These are phyloP conservation scores for Globisporangium yorkense DNA, from an alignment of 352 stramenopile species.

Conservation along the genomic window DNA sequence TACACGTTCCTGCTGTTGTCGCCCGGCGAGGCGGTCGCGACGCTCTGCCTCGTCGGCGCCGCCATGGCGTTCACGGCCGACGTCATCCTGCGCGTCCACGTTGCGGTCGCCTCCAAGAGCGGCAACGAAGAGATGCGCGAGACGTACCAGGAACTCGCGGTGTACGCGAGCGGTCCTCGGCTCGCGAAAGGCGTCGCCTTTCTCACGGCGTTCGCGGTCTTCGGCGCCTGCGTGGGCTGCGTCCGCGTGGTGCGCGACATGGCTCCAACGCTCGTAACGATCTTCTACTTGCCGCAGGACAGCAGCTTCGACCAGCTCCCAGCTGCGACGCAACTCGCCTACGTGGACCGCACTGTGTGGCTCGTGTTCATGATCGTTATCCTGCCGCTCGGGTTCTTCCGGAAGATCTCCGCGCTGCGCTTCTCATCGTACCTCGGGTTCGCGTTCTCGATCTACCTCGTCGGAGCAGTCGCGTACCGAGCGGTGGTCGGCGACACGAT, in stretches of 20 bases:
- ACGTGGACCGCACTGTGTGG: constrained; percentile 41
- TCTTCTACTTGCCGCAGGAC: constrained; percentile 22
- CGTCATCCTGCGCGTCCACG: constrained; percentile 53
- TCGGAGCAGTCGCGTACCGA: constrained; percentile 54
- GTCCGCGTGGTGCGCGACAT: constrained; percentile 71
- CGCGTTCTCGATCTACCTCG: constrained; percentile 61
- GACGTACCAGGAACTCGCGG: constrained; percentile 65
- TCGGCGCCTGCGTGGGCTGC: constrained; percentile 70
- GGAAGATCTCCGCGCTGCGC: constrained; percentile 66
- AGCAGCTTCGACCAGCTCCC: constrained; percentile 18
- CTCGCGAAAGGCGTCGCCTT: constrained; percentile 48
- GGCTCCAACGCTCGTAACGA: constrained; percentile 44
- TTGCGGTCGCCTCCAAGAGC: constrained; percentile 31
- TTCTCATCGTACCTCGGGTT: constrained; percentile 76
- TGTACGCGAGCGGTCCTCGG: constrained; percentile 40
- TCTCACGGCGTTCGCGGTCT: constrained; percentile 66
- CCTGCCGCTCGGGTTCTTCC: constrained; percentile 59
- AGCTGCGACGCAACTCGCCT: constrained; percentile 23
- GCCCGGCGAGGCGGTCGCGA: constrained; percentile 30
- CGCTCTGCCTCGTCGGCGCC: constrained; percentile 41
- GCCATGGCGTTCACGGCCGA: constrained; percentile 75
- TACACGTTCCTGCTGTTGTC: constrained; percentile 63
- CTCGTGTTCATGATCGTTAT: constrained; percentile 52
- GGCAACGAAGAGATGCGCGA: constrained; percentile 32
- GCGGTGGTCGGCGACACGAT: constrained; percentile 17